Evolutionary conservation across 331 rosid genomes (phyloP), one percentile per base, ranked within the genome.

Genomic region (Rhamnella rubrinervis): DNA sequence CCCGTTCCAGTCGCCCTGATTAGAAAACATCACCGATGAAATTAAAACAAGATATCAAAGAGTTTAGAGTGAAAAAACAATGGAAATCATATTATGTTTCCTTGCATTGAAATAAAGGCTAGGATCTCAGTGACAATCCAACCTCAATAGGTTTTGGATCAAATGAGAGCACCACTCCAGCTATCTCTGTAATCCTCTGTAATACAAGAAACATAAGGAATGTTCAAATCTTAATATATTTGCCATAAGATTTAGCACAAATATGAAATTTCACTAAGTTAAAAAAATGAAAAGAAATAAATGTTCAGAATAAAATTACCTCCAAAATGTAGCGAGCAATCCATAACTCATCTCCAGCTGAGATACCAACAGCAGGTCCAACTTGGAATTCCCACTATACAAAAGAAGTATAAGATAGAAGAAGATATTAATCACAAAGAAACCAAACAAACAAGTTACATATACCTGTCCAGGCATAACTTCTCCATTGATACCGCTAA

Each of bases 381-480:
- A 93, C 98, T 93, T 93, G 98, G 63, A 84, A 93, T 57, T 93
- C 98, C 98, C 98, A 93, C 95, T 92, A 25, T 31, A 75, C 50
- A 39, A 28, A 15, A 69, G 52, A 20, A 62, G 14, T 11, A 35
- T 21, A 66, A 49, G 35, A 31, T 0, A 31, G 35, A 31, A 31
- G 35, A 31, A 31, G 35, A 31, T 31, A 31, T 2, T 4, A 31
- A 31, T 31, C 35, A 31, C 35, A 31, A 31, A 31, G 35, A 31
- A 31, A 31, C 35, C 35, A 31, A 31, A 31, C 35, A 31, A 31
- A 31, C 3, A 56, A 23, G 64, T 49, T 51, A 53, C 38, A 19
- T 20, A 15, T 50, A 90, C 98, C 78, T 93, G 98, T 17, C 97
- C 92, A 0, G 98, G 98, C 98, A 93, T 91, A 52, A 93, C 98